Evolutionary conservation across 1,284 basidiomycete genomes (phyloP).

Genomic region (Cronartium quercuum): DNA sequence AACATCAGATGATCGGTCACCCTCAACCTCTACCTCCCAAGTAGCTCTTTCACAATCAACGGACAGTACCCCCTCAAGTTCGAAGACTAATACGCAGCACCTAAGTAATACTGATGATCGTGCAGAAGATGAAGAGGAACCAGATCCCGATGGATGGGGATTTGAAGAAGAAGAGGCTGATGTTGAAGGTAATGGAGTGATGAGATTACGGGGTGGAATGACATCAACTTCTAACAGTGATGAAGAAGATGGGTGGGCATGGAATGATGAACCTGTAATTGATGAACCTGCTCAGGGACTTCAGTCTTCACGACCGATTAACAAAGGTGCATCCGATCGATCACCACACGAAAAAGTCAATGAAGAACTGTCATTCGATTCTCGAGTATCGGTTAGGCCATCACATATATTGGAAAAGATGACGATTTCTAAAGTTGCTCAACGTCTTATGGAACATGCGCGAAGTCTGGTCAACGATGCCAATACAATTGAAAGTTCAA

Average conservation of each 20-base stretch:
- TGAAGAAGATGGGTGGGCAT: conserved; percentile 37
- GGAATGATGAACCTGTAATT: conserved; percentile 19
- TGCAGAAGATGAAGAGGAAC: conserved; percentile 9
- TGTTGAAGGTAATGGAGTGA: not conserved
- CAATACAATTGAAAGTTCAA: conserved; percentile 7
- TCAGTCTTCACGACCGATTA: not conserved
- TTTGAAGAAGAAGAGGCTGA: not conserved
- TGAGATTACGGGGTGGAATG: conserved; percentile 31
- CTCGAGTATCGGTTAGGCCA: not conserved
- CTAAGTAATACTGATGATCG: not conserved
- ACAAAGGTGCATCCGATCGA: not conserved
- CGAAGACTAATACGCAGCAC: not conserved
- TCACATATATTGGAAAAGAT: conserved; percentile 11
- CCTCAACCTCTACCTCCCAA: too few species aligned
- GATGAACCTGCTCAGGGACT: not conserved
- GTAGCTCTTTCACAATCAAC: too few species aligned
- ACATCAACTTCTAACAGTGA: conserved; percentile 13
- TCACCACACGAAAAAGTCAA: not conserved
- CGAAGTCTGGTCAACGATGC: conserved; percentile 18
- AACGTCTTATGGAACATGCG: conserved; percentile 12
- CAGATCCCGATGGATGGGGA: conserved; percentile 26
- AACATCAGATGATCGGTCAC: not conserved
- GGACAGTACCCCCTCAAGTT: not conserved
- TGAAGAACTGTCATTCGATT: not conserved
- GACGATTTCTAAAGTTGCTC: conserved; percentile 31